phyloP scores from a whole-genome alignment of 2,329 filamentous ascomycete species.

The Hymenoscyphus albidus region DNA sequence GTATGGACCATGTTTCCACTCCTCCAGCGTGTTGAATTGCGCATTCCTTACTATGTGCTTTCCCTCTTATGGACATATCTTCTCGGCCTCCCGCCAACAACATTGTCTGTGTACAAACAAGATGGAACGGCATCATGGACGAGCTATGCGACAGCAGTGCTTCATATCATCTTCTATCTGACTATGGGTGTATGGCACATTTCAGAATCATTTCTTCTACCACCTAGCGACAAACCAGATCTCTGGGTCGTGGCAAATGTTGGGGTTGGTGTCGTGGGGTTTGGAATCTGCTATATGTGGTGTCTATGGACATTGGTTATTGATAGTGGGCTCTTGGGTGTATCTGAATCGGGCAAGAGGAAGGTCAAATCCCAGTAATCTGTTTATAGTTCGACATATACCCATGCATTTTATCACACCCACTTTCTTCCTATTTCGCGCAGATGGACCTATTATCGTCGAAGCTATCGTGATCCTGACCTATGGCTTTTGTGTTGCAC shows the following conservation, averaged over 20 bases:
- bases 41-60: slow-evolving; percentile 79
- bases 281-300: slow-evolving; percentile 87
- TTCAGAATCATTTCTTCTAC: slow-evolving; percentile 61
- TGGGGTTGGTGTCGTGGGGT: slow-evolving; percentile 78
- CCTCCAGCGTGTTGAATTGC: slow-evolving; percentile 77
- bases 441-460: neutral
- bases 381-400: slow-evolving; percentile 29
- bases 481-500: neutral
- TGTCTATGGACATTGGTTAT: slow-evolving; percentile 66
- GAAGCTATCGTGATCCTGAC: neutral
- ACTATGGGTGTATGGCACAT: slow-evolving; percentile 80
- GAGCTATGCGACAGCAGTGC: slow-evolving; percentile 56
- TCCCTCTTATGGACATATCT: slow-evolving; percentile 89
- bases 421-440: neutral
- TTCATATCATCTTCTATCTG: slow-evolving; percentile 74
- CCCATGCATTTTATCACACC: slow-evolving; percentile 9
- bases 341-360: slow-evolving; percentile 21
- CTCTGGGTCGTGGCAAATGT: slow-evolving; percentile 93
- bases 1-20: slow-evolving; percentile 94
- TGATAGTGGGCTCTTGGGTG: slow-evolving; percentile 45
- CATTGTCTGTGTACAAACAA: slow-evolving; percentile 63
- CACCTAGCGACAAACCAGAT: slow-evolving; percentile 79
- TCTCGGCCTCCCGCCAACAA: slow-evolving; percentile 77
- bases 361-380: slow-evolving; percentile 30
- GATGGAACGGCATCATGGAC: slow-evolving; percentile 44